Conservation (phyloP, 768 basidiomycete genomes). For the Lactarius hengduanensis region DNA sequence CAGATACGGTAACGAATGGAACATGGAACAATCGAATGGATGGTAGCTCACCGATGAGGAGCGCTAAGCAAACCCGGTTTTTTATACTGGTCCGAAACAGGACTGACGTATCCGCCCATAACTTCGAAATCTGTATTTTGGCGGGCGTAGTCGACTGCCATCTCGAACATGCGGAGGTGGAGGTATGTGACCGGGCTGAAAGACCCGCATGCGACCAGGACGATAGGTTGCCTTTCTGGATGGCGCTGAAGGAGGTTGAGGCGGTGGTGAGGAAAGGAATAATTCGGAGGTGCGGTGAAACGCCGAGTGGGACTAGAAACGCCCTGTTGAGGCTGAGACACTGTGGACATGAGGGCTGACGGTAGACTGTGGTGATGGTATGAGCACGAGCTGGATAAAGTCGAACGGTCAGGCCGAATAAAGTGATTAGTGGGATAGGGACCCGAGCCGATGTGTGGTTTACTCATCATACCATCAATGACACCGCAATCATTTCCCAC, state of each 20-base stretch:
- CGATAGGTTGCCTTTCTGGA: conserved; percentile 75
- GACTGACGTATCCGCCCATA: conserved; percentile 93
- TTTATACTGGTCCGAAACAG: conserved; percentile 95
- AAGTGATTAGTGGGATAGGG: conserved; percentile 5
- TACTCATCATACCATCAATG: neutral
- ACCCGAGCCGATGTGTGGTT: neutral
- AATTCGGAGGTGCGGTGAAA: conserved; percentile 66
- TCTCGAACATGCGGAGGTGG: conserved; percentile 98
- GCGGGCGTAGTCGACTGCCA: conserved; percentile 95
- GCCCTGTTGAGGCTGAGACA: conserved; percentile 7
- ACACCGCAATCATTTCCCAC: conserved; percentile 12
- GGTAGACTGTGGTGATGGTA: conserved; percentile 5
- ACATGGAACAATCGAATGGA: neutral
- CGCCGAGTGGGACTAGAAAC: neutral
- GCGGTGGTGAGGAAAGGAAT: conserved; percentile 66
- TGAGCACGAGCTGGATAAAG: neutral
- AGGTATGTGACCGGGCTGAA: conserved; percentile 99
- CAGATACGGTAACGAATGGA: neutral
- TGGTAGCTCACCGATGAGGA: conserved; percentile 70
- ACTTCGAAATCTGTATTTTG: conserved; percentile 93
- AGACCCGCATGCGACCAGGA: conserved; percentile 95
- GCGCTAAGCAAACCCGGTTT: conserved; percentile 92
- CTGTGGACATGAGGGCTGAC: conserved; percentile 16
- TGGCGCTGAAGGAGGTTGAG: conserved; percentile 57
- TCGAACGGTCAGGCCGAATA: conserved; percentile 5